phyloP scores from a whole-genome alignment of 2,329 filamentous ascomycete genomes.

The Fusarium concolor region DNA sequence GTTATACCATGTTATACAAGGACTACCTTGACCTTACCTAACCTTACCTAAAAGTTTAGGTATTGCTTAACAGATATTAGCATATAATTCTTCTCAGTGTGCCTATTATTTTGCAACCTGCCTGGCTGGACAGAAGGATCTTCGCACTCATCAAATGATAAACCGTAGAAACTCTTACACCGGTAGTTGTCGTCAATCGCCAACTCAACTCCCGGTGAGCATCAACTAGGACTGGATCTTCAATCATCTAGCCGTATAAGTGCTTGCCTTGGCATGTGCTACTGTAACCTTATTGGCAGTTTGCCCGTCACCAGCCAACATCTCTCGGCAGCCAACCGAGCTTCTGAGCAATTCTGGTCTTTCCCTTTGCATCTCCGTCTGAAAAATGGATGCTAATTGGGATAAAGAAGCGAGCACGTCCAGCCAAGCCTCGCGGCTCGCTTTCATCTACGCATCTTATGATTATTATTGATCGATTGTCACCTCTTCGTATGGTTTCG shows the following conservation, averaged over 20 bases:
- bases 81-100: too few relatives aligned
- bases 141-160: background rate
- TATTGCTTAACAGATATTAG: too few relatives aligned
- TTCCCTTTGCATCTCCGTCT: conserved; percentile 6
- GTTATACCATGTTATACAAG: too few relatives aligned
- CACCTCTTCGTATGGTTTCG: conserved; percentile 25
- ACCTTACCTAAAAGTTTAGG: too few relatives aligned
- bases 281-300: conserved; percentile 35
- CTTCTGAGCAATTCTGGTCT: conserved; percentile 17
- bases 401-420: conserved; percentile 29
- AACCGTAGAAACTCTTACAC: background rate
- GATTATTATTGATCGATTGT: conserved; percentile 23
- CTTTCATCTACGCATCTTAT: background rate
- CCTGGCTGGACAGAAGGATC: too few relatives aligned
- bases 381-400: conserved; percentile 23
- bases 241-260: conserved; percentile 15
- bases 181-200: background rate
- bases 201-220: conserved; percentile 8
- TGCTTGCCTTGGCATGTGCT: conserved; percentile 21
- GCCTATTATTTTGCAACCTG: too few relatives aligned
- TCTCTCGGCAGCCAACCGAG: conserved; percentile 21
- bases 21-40: too few relatives aligned
- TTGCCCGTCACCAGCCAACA: conserved; percentile 12
- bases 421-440: conserved; percentile 29
- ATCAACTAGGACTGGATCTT: conserved; percentile 14